Base-by-base conservation (phyloP, 768 basidiomycete genomes). In the Arthromyces matolae region DNA sequence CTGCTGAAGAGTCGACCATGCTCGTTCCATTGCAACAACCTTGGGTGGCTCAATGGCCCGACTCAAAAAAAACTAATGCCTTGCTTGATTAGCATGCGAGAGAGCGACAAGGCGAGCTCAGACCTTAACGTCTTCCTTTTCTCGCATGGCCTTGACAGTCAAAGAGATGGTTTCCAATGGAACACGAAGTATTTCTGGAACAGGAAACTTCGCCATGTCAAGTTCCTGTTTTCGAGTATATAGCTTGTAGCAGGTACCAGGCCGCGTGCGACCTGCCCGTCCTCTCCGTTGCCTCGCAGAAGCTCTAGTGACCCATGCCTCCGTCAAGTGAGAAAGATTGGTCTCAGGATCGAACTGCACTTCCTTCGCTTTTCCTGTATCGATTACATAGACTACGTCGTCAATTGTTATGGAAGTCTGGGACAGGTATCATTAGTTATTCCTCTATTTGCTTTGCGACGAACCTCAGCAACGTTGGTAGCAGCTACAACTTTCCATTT, bases 321-420 rank as follows among this genome's bases (percentile, higher is more conserved):
- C 93, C 5, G 78, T 78, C n/a, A 97, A 68, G 41, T 76, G 71
- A 23, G 90, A 86, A 54, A 96, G 70, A 20, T 86, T 81, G 2
- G 74, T 79, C 32, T 84, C 84, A 0, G 84, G 66, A 57, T 90
- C 86, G 47, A 75, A 82, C 54, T 79, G 81, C 3, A 77, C 86
- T 67, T 94, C 91, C 63, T 93, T 94, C 53, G 89, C 88, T 61
- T 82, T 88, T 5, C 92, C 92, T 0, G 80, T 70, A 59, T 95
- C 92, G 10, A 94, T 76, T 18, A 94, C 91, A 57, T 87, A 90
- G 29, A 86, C 73, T 19, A 94, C 77, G 57, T 94, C 92, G 57
- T 93, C 87, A 47, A 96, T 92, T 1, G 92, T 93, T 45, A 94
- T 88, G 2, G 89, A 91, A 1, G 91, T 93, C 82, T 93, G 42